phyloP scores from a whole-genome alignment of 1,139 yeast genomes.

The Magnusiomyces fungicola region DNA sequence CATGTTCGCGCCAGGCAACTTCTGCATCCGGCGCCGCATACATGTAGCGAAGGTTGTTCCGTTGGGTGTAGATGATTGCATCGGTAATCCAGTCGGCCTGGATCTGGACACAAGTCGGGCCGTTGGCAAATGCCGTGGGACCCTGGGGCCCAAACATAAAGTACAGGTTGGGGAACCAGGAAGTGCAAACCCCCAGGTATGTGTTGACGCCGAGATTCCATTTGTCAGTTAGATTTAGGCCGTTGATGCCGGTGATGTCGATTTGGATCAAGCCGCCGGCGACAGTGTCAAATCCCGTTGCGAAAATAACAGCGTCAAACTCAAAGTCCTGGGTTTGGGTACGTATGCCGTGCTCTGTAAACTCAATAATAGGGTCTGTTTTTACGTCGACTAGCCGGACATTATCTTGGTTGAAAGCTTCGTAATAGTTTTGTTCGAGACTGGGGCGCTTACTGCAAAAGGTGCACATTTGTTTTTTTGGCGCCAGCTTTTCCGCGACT shows the following conservation, averaged over 20 bases:
- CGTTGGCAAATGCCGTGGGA: slow-evolving; percentile 31
- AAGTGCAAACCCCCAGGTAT: slow-evolving; percentile 24
- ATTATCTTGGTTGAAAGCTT: slow-evolving; percentile 27
- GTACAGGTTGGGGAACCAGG: slow-evolving; percentile 29
- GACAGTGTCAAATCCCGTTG: slow-evolving; percentile 32
- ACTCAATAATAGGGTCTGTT: slow-evolving; percentile 23
- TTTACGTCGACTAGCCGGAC: slow-evolving; percentile 26
- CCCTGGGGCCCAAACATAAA: slow-evolving; percentile 31
- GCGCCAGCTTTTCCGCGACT: slow-evolving; percentile 25
- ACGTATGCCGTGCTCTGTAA: slow-evolving; percentile 24
- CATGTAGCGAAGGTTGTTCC: slow-evolving; percentile 16
- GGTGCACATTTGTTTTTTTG: slow-evolving; percentile 24
- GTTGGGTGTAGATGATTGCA: slow-evolving; percentile 16
- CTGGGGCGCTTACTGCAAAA: slow-evolving; percentile 30
- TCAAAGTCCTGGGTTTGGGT: slow-evolving; percentile 23
- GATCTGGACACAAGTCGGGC: slow-evolving; percentile 26
- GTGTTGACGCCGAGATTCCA: slow-evolving; percentile 26
- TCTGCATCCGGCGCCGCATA: slow-evolving; percentile 14
- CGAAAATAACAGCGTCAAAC: slow-evolving; percentile 27
- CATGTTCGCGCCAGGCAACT: slow-evolving; percentile 12
- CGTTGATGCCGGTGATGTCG: slow-evolving; percentile 20
- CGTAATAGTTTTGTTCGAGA: slow-evolving; percentile 24
- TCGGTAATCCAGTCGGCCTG: slow-evolving; percentile 25
- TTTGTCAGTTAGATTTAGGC: slow-evolving; percentile 21
- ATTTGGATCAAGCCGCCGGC: slow-evolving; percentile 29